phyloP scores from a whole-genome alignment of 2,329 filamentous ascomycete genomes.

The Paecilomyces dactylethromorphus region DNA sequence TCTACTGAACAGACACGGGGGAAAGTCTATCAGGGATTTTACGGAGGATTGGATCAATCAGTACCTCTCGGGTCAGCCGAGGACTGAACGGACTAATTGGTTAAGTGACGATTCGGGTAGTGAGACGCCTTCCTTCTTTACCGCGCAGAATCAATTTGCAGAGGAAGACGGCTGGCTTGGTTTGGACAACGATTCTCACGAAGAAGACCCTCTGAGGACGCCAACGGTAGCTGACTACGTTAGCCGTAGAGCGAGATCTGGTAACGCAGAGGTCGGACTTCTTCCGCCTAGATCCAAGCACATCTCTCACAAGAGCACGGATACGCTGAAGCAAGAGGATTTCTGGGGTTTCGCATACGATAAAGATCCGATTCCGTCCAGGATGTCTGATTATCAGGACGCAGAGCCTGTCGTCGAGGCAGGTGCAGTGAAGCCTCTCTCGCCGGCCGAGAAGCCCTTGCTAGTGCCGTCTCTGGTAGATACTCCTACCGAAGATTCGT shows the following conservation, averaged over 20 bases:
- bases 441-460: slow-evolving; percentile 33
- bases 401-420: slow-evolving; percentile 13
- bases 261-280: slow-evolving; percentile 10
- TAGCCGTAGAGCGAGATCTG: slow-evolving; percentile 14
- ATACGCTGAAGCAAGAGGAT: slow-evolving; percentile 38
- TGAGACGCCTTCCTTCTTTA: slow-evolving; percentile 60
- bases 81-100: slow-evolving; percentile 71
- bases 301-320: slow-evolving; percentile 29
- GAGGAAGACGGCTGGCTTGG: slow-evolving; percentile 40
- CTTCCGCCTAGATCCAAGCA: slow-evolving; percentile 25
- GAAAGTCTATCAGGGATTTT: slow-evolving; percentile 47
- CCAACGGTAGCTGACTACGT: slow-evolving; percentile 33
- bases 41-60: slow-evolving; percentile 84
- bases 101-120: slow-evolving; percentile 71
- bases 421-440: slow-evolving; percentile 12
- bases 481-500: slow-evolving; percentile 6
- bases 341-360: slow-evolving; percentile 41
- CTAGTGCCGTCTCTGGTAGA: slow-evolving; percentile 29
- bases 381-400: slow-evolving; percentile 27
- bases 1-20: slow-evolving; percentile 17
- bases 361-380: slow-evolving; percentile 25
- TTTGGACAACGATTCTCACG: slow-evolving; percentile 30
- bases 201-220: slow-evolving; percentile 33
- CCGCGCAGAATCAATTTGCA: slow-evolving; percentile 33
- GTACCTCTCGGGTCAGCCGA: slow-evolving; percentile 65